Evolutionary conservation across 2,329 filamentous ascomycete species (phyloP).

Genomic region (Colletotrichum tamarilloi): DNA sequence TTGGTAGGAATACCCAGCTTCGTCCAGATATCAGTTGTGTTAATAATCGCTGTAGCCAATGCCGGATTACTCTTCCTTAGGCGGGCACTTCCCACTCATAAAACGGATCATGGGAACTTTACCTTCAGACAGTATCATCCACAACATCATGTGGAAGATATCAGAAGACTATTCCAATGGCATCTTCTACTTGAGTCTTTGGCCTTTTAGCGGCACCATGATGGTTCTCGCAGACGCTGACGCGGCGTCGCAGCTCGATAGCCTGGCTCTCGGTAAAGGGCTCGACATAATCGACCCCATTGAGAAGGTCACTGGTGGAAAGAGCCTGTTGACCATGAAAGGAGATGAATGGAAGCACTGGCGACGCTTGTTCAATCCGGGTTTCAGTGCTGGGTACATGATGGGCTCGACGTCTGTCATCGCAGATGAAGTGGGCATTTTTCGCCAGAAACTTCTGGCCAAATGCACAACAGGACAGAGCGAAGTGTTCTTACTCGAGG

Average conservation of each 20-base stretch:
- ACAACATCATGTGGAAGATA: slow-evolving; percentile 42
- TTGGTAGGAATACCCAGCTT: not conserved
- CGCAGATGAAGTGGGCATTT: slow-evolving; percentile 50
- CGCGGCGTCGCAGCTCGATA: slow-evolving; percentile 41
- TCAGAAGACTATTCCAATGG: slow-evolving; percentile 8
- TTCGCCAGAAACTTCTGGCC: slow-evolving; percentile 34
- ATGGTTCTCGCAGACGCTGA: slow-evolving; percentile 37
- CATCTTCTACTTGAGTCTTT: slow-evolving; percentile 43
- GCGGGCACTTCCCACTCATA: slow-evolving; percentile 40
- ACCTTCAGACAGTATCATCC: slow-evolving; percentile 38
- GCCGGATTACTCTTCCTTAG: slow-evolving; percentile 38
- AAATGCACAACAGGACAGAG: not conserved
- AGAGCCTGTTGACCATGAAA: slow-evolving; percentile 46
- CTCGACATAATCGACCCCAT: slow-evolving; percentile 43
- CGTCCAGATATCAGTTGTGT: not conserved
- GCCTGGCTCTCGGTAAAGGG: slow-evolving; percentile 38
- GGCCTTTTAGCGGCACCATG: slow-evolving; percentile 40
- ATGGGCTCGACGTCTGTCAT: slow-evolving; percentile 48
- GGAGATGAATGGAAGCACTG: slow-evolving; percentile 44
- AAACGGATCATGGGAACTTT: slow-evolving; percentile 34
- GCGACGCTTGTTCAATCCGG: slow-evolving; percentile 46
- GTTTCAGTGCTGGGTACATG: slow-evolving; percentile 51
- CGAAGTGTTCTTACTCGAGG: slow-evolving; percentile 43
- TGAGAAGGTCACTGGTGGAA: slow-evolving; percentile 43
- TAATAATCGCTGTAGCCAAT: not conserved